These are phyloP conservation scores for Mucor plumbeus DNA, from an alignment of 371 early-diverging fungal genomes.

Conservation along the genomic window DNA sequence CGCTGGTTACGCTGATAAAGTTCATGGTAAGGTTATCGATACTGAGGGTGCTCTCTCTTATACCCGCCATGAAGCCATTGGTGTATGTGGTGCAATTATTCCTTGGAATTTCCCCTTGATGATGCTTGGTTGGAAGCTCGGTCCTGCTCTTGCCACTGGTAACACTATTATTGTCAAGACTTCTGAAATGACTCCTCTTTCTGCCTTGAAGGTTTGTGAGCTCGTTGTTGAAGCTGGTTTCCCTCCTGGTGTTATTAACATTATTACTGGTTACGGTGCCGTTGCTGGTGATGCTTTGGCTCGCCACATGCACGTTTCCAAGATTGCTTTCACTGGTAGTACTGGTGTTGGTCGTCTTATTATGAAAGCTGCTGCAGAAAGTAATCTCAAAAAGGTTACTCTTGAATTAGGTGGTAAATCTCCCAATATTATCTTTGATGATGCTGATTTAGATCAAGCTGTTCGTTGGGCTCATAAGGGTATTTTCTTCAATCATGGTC, in stretches of 20 bases:
- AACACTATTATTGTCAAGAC: slow-evolving; percentile 86
- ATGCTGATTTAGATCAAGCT: slow-evolving; percentile 80
- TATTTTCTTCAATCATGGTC: slow-evolving; percentile 85
- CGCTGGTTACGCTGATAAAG: slow-evolving; percentile 85
- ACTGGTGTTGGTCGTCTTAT: slow-evolving; percentile 61
- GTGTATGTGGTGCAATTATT: slow-evolving; percentile 81
- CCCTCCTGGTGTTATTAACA: slow-evolving; percentile 76
- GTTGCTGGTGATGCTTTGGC: slow-evolving; percentile 49
- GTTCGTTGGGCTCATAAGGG: slow-evolving; percentile 75
- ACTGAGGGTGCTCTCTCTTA: slow-evolving; percentile 60
- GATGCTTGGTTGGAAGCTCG: slow-evolving; percentile 84
- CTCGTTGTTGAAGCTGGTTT: slow-evolving; percentile 58
- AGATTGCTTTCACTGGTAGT: slow-evolving; percentile 71
- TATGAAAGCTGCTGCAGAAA: slow-evolving; percentile 63
- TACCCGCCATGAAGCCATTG: slow-evolving; percentile 80
- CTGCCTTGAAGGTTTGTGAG: slow-evolving; percentile 54
- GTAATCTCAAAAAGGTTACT: slow-evolving; percentile 78
- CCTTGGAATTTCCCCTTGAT: slow-evolving; percentile 88
- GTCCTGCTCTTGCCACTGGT: slow-evolving; percentile 89
- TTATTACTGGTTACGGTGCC: slow-evolving; percentile 59
- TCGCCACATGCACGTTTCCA: slow-evolving; percentile 51
- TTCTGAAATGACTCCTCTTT: slow-evolving; percentile 74
- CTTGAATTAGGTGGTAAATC: slow-evolving; percentile 88
- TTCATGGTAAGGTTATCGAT: slow-evolving; percentile 60
- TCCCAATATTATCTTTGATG: slow-evolving; percentile 89